Evolutionary conservation across 2,329 filamentous ascomycete genomes (phyloP), one percentile per base, ranked within the genome.

Genomic region (Xylaria sp.): DNA sequence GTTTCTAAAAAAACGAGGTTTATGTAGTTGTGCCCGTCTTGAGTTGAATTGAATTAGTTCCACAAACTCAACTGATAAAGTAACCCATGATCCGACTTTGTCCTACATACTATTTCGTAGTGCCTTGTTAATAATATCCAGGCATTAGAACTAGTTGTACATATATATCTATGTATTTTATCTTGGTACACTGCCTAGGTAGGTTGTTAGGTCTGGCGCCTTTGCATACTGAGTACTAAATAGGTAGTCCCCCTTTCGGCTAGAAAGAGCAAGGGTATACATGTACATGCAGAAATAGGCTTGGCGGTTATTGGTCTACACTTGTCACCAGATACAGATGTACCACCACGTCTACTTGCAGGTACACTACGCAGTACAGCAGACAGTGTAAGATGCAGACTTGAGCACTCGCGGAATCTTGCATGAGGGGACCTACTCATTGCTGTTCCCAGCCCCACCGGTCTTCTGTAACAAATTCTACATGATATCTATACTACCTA

Each of bases 361-460:
- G 29, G n/a, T n/a, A n/a, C n/a, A n/a, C n/a, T n/a, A n/a, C n/a
- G n/a, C n/a, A n/a, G n/a, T n/a, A 53, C 29, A 36, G 49, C 36
- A 27, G 13, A 31, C 15, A 6, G 1, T 17, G 54, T 58, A 59
- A 65, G 65, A 70, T 68, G 71, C 65, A 69, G n/a, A 69, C 70
- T 61, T 71, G 67, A 75, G 72, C 68, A 68, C 65, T 71, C 72
- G 72, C 75, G 74, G 75, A 75, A 77, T 76, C 76, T 75, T 73
- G 73, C 76, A 77, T 77, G 72, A 70, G 70, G 72, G 73, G 76
- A 75, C 71, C 71, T 72, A 73, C 20, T 20, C 33, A 72, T 69
- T 73, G 64, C 70, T 73, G 58, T 70, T 66, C 56, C n/a, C 17
- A 53, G 31, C 27, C 2, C 25, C 47, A n/a, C 47, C n/a, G 6